These are phyloP conservation scores for Apiospora marii DNA, from an alignment of 2,329 filamentous ascomycete species.

Conservation along the genomic window DNA sequence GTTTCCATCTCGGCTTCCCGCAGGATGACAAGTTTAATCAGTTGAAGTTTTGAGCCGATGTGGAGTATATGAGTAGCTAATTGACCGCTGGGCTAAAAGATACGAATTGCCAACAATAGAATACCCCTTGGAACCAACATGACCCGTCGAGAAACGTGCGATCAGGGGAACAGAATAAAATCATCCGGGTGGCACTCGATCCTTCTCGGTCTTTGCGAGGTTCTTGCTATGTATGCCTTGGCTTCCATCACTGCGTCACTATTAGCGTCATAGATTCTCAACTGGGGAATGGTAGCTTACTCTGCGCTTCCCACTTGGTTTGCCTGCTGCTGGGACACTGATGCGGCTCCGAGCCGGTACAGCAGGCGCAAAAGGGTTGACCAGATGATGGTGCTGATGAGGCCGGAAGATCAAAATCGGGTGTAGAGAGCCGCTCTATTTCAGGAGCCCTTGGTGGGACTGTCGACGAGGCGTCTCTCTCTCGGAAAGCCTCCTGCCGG, in stretches of 20 bases:
- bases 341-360: not conserved
- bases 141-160: too few relatives aligned
- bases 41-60: not conserved
- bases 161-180: conserved; percentile 3
- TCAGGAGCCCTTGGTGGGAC: not conserved
- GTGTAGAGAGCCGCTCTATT: conserved; percentile 7
- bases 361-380: not conserved
- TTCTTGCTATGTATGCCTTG: conserved; percentile 15
- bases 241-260: conserved; percentile 1
- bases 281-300: not conserved
- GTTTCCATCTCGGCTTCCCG: conserved; percentile 21
- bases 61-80: not conserved
- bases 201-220: not conserved
- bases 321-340: not conserved
- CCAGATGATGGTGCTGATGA: too few relatives aligned
- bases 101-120: not conserved
- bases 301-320: conserved; percentile 13
- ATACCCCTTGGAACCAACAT: not conserved
- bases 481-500: not conserved
- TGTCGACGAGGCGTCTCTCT: not conserved
- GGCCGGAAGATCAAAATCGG: not conserved
- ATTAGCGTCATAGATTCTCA: not conserved
- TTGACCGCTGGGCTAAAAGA: not conserved
- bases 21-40: not conserved
- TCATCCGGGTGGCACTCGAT: not conserved